Conservation (phyloP, 371 early-diverging fungal species). For the Parasitella parasitica region DNA sequence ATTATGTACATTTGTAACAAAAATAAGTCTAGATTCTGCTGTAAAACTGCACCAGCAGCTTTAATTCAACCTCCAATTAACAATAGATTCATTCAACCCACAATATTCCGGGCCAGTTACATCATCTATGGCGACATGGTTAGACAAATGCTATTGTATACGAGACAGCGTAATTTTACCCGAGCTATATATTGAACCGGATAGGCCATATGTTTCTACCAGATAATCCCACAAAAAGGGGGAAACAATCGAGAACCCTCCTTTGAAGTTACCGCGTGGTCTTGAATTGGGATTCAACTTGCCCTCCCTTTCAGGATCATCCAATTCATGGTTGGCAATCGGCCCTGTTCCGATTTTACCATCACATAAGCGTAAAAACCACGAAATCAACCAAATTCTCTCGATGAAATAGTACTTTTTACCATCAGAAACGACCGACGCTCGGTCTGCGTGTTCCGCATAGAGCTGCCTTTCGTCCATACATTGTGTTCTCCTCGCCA, state of each 20-base stretch:
- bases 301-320: slow-evolving; percentile 25
- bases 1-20: not conserved
- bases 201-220: slow-evolving; percentile 39
- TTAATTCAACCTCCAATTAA: slow-evolving; percentile 39
- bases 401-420: slow-evolving; percentile 41
- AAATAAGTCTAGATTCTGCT: not conserved
- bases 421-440: slow-evolving; percentile 12
- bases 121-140: slow-evolving; percentile 23
- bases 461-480: slow-evolving; percentile 38
- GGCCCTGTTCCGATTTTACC: slow-evolving; percentile 40
- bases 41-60: not conserved
- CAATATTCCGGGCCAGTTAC: slow-evolving; percentile 34
- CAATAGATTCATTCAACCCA: slow-evolving; percentile 31
- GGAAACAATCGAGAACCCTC: slow-evolving; percentile 42
- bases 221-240: slow-evolving; percentile 45
- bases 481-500: slow-evolving; percentile 35
- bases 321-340: slow-evolving; percentile 34
- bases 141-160: not conserved
- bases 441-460: slow-evolving; percentile 32
- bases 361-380: slow-evolving; percentile 51
- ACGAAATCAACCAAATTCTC: slow-evolving; percentile 42
- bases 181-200: slow-evolving; percentile 32
- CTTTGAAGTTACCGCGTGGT: slow-evolving; percentile 38
- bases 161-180: too few species aligned
- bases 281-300: slow-evolving; percentile 31